Percentiles rank a stretch among this genome's conserved stretches.
Conservation (phyloP, 768 basidiomycete species). For the Leucogyrophana mollusca region DNA sequence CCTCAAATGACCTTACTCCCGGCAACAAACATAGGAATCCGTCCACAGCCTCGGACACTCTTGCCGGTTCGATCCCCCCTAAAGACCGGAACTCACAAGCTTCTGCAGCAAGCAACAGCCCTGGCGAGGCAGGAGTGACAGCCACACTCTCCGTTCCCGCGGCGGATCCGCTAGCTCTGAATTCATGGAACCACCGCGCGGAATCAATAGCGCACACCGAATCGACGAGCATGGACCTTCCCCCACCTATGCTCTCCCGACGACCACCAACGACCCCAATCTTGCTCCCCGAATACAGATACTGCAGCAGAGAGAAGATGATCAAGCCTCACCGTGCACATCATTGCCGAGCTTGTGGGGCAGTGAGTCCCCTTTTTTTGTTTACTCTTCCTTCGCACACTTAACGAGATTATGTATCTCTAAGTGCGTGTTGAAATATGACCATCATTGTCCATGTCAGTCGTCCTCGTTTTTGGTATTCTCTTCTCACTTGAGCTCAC, state of each 20-base stretch:
- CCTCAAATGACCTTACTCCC: conserved; percentile 10
- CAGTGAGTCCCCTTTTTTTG: conserved; percentile 42
- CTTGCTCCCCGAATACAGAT: conserved; percentile 62
- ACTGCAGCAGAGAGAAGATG: conserved; percentile 61
- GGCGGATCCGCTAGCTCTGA: conserved; percentile 5
- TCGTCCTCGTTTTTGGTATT: conserved; percentile 8
- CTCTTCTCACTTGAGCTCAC: not conserved
- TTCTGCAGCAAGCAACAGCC: conserved; percentile 9
- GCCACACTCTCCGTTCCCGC: conserved; percentile 5
- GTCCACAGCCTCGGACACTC: conserved; percentile 11
- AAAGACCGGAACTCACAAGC: conserved; percentile 13
- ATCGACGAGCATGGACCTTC: conserved; percentile 4
- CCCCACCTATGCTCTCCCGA: conserved; percentile 20
- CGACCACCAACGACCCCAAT: conserved; percentile 42
- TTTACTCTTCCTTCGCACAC: too few species aligned
- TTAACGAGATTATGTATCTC: not conserved
- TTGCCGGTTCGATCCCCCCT: conserved; percentile 10
- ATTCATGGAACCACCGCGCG: conserved; percentile 11
- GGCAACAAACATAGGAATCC: not conserved
- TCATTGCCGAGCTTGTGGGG: conserved; percentile 83
- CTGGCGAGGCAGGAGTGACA: conserved; percentile 18
- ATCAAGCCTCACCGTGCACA: conserved; percentile 76
- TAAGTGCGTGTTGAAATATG: conserved; percentile 80
- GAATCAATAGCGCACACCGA: not conserved
- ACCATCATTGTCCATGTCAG: conserved; percentile 90